Base-by-base conservation (phyloP, 805 yeast genomes). In the Yarrowia divulgata region DNA sequence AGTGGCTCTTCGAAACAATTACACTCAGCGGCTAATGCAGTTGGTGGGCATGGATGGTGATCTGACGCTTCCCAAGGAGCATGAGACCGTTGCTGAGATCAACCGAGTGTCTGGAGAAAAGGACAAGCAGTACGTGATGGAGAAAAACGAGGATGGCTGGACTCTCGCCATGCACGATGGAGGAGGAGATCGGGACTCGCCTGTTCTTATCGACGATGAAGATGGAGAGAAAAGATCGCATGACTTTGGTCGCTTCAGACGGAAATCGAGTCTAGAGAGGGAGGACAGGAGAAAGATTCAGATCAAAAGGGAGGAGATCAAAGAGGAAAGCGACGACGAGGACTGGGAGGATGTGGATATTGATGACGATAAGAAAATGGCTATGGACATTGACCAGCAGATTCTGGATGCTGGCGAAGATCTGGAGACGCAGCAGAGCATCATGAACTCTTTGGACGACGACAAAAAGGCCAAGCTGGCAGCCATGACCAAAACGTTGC, bases 1-100 rank as follows among this genome's bases (percentile, higher is more conserved):
- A 85, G 98, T 95, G 0, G 90, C 91, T 73, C 92, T 92, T 76
- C 83, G 99, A 71, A 95, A 95, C 77, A 93, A 86, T 75, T 88
- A 90, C 73, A 94, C 99, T 0, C 98, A 95, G 78, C 84, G 87
- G 72, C 81, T 95, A 46, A 89, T 95, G 91, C 88, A 88, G 72
- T 87, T 90, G 0, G 85, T 91, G 9, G 98, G 98, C 0, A 83
- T 91, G 87, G 90, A 89, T 45, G 81, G 78, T 8, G 81, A 79
- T 66, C 60, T 77, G 75, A 77, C 14, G 75, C 72, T 40, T 73
- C 78, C 16, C 77, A 82, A 0, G 35, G 80, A 84, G 9, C 18
- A 49, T 12, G 55, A 49, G 23, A 48, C 55, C 2, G 39, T 39
- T 3, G 50, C 62, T 4, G 69, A 48, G 10, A 43, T 54, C 37